phyloP scores from a whole-genome alignment of 225 moss, liverwort and hornwort genomes.

The Anthoceros angustus region DNA sequence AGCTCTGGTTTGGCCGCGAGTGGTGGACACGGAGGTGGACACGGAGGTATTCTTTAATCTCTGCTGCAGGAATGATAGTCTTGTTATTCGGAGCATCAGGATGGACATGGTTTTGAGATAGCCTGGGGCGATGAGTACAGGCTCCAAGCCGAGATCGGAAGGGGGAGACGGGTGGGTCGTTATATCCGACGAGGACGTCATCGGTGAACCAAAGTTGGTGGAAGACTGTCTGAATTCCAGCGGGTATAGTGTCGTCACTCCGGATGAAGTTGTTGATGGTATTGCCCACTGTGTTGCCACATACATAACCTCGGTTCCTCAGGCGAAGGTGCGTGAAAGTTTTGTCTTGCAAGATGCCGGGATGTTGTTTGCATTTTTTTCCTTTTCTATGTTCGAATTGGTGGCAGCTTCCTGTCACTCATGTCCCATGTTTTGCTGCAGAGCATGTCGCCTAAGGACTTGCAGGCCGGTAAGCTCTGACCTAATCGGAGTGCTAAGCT shows the following conservation, averaged over 20 bases:
- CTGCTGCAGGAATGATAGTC: background rate
- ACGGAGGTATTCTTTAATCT: background rate
- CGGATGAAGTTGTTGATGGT: slow-evolving; percentile 30
- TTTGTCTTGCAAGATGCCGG: background rate
- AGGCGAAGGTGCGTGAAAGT: slow-evolving; percentile 21
- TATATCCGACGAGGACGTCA: slow-evolving; percentile 17
- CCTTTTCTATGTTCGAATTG: background rate
- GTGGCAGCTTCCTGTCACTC: background rate
- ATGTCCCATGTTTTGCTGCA: slow-evolving; percentile 7
- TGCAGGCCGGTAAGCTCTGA: slow-evolving; percentile 19
- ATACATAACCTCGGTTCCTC: slow-evolving; percentile 22
- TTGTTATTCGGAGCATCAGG: background rate
- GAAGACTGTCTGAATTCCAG: slow-evolving; percentile 20
- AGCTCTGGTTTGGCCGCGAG: background rate
- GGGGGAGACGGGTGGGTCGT: slow-evolving; percentile 21
- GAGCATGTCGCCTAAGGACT: slow-evolving; percentile 25
- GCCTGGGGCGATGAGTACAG: background rate
- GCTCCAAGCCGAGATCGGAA: slow-evolving; percentile 6
- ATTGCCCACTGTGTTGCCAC: slow-evolving; percentile 27
- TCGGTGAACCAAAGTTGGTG: slow-evolving; percentile 16
- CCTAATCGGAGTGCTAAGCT: background rate
- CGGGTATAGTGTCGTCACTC: slow-evolving; percentile 26
- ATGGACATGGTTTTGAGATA: background rate
- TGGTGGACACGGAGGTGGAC: slow-evolving; percentile 13
- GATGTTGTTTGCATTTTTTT: background rate